These are phyloP conservation scores for Chenopodium berlandieri DNA, from an alignment of 148 eudicot genomes.

Conservation along the genomic window DNA sequence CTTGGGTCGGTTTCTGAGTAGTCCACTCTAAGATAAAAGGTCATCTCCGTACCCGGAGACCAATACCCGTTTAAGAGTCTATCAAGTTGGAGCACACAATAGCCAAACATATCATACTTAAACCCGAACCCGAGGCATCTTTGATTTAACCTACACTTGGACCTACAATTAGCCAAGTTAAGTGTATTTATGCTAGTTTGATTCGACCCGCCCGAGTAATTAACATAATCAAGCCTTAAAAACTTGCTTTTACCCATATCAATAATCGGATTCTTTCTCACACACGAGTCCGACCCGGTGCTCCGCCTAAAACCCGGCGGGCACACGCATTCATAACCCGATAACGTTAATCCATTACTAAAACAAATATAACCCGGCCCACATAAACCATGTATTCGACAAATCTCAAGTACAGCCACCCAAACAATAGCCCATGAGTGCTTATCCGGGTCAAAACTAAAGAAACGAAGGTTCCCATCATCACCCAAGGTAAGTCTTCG, in stretches of 20 bases:
- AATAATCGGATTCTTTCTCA: constrained; percentile 28
- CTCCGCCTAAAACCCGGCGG: constrained; percentile 52
- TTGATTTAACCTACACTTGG: constrained; percentile 36
- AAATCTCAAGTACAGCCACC: constrained; percentile 50
- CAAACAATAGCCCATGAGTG: constrained; percentile 49
- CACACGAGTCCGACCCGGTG: constrained; percentile 29
- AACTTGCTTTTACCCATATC: constrained; percentile 35
- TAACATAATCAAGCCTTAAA: constrained; percentile 65
- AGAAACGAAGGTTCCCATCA: constrained; percentile 61
- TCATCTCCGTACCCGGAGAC: constrained; percentile 53
- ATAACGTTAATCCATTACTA: constrained; percentile 31
- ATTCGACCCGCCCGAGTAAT: constrained; percentile 41
- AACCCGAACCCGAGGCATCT: constrained; percentile 61
- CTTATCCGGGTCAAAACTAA: constrained; percentile 39
- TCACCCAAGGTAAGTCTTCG: constrained; percentile 57
- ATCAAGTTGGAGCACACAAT: constrained; percentile 51
- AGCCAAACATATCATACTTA: constrained; percentile 57
- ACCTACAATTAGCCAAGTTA: constrained; percentile 39
- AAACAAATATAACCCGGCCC: constrained; percentile 62
- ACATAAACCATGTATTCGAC: constrained; percentile 56
- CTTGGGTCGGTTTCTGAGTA: constrained; percentile 35
- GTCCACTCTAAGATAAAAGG: constrained; percentile 58
- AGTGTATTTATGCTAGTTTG: constrained; percentile 19
- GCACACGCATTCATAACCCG: constrained; percentile 44
- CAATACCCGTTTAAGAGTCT: constrained; percentile 51